Base-by-base conservation (phyloP, 2,329 filamentous ascomycete species). In the Zelopaecilomyces penicillatus region DNA sequence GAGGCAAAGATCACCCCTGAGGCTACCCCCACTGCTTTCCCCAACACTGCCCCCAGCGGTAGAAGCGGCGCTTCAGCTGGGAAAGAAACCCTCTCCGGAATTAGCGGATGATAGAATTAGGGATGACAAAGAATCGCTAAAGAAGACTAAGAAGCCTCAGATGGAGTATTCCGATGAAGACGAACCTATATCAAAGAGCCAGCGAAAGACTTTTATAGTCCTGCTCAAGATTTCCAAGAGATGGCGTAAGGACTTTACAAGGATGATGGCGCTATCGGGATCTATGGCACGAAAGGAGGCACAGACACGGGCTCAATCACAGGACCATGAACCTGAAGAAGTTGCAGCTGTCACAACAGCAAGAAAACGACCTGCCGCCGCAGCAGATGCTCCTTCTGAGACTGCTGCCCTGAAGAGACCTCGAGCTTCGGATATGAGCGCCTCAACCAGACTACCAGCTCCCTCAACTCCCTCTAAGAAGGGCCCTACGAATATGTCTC, bases 381-480 rank as follows among this genome's bases (percentile, higher is more conserved):
- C 60, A 5, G 57, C 64, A 32, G 67, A 70, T 29, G 47, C 52
- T 11, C 56, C 55, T 11, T 59, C 64, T n/a, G 69, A 67, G 31
- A 52, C 61, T 2, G 56, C 57, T 45, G 58, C 67, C 26, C 49
- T 59, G 47, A 71, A 74, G 56, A 65, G 65, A 32, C 71, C 71
- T 26, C 65, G 65, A 36, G 60, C 68, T 2, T 62, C 68, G 1
- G 74, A 75, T 5, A 54, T 65, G 28, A 53, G 59, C 30, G 57
- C 56, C 34, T 55, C 60, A 5, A 52, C 58, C 27, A 60, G 64
- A 39, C 52, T 65, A 10, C 53, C 64, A 10, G 58, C 62, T 1
- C 73, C 74, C 0, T 69, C 71, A 2, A 79, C 76, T 1, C 76
- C 76, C 0, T 68, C 73, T 7, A 78, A 71, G 50, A 76, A 68